Evolutionary conservation across 257 asterid genomes (phyloP).

Genomic region (Leonotis leonurus): DNA sequence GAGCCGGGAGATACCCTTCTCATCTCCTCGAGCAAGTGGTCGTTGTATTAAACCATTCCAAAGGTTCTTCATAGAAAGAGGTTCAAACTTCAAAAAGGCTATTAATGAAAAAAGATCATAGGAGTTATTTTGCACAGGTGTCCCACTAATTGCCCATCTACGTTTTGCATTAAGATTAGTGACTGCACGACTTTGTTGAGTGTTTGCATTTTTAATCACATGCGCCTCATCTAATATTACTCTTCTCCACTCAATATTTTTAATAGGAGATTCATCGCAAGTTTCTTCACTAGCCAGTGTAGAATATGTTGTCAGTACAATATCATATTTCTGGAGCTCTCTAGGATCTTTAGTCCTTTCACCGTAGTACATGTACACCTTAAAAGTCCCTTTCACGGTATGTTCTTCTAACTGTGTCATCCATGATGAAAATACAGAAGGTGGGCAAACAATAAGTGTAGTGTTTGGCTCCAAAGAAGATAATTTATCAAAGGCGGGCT

Average conservation of each 20-base stretch:
- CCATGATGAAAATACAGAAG: constrained; percentile 75
- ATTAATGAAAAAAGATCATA: constrained; percentile 67
- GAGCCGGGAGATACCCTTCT: constrained; percentile 62
- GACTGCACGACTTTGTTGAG: constrained; percentile 68
- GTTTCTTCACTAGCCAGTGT: constrained; percentile 52
- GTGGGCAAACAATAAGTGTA: constrained; percentile 71
- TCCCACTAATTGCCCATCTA: constrained; percentile 83
- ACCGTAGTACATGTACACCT: constrained; percentile 67
- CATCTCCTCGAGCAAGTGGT: constrained; percentile 66
- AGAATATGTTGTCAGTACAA: constrained; percentile 68
- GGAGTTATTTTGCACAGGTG: constrained; percentile 70
- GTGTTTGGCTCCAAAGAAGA: constrained; percentile 25
- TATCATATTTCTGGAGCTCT: constrained; percentile 53
- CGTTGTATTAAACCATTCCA: constrained; percentile 72
- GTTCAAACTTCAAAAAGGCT: constrained; percentile 71
- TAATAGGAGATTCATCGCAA: constrained; percentile 46
- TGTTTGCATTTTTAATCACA: constrained; percentile 56
- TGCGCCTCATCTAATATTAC: constrained; percentile 87
- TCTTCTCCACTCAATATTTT: constrained; percentile 75
- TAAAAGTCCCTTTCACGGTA: constrained; percentile 48
- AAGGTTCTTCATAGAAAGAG: constrained; percentile 56
- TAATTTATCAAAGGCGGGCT: constrained; percentile 15
- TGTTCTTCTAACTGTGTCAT: constrained; percentile 65
- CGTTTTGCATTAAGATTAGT: constrained; percentile 52
- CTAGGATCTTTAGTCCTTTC: constrained; percentile 52